Conservation (phyloP, 805 yeast genomes). For the Candida adriatica region DNA sequence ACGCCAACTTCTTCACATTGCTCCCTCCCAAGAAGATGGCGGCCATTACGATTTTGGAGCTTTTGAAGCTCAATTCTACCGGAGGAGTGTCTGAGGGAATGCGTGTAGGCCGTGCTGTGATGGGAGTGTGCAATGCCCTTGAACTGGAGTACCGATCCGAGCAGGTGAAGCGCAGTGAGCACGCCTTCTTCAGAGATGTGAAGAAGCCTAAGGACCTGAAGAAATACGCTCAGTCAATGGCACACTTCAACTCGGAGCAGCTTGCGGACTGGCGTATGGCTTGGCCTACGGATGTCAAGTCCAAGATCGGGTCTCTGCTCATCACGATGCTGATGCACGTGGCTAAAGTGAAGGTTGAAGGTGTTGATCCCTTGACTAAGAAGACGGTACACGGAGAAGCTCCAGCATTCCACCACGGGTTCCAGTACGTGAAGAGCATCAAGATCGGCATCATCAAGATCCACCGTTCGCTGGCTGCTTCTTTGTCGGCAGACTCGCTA, state of each 20-base stretch:
- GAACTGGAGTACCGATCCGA: conserved; percentile 81
- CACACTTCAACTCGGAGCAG: conserved; percentile 30
- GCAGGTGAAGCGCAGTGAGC: conserved; percentile 49
- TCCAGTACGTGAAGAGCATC: conserved; percentile 72
- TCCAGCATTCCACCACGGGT: conserved; percentile 88
- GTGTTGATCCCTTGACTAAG: conserved; percentile 75
- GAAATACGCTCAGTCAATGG: conserved; percentile 20
- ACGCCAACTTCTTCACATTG: conserved; percentile 73
- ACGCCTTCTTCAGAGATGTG: conserved; percentile 46
- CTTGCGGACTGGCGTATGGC: conserved; percentile 31
- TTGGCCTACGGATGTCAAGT: conserved; percentile 53
- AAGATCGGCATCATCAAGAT: conserved; percentile 75
- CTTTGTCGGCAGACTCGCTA: conserved; percentile 59
- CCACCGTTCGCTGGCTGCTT: conserved; percentile 61
- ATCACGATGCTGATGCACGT: conserved; percentile 70
- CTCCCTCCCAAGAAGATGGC: conserved; percentile 75
- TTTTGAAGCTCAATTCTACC: conserved; percentile 65
- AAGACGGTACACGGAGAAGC: conserved; percentile 60
- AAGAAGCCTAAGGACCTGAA: conserved; percentile 27
- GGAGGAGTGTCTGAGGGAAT: conserved; percentile 76
- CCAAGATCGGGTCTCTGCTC: conserved; percentile 78
- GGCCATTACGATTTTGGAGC: conserved; percentile 77
- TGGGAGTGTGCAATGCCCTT: conserved; percentile 75
- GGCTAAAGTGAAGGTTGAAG: conserved; percentile 75
- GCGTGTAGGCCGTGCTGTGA: conserved; percentile 75